Conservation (phyloP, 768 basidiomycete species). For the button mushroom (Agaricus bisporus) region DNA sequence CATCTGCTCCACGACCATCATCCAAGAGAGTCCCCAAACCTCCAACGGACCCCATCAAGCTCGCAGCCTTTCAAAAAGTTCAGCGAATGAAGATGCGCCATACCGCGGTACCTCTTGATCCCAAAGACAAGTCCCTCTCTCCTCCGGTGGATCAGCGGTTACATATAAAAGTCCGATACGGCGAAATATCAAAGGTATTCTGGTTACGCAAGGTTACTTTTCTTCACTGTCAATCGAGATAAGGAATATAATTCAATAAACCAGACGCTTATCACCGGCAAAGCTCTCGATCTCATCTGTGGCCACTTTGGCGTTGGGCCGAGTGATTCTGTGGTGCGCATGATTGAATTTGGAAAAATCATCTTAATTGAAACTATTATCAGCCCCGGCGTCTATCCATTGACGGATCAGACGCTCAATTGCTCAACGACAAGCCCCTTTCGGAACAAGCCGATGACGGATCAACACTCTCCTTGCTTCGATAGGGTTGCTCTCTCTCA, state of each 20-base stretch:
- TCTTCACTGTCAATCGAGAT: neutral
- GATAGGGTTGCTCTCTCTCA: neutral
- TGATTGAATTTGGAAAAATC: neutral
- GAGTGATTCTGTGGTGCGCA: conserved; percentile 13
- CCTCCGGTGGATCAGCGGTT: conserved; percentile 51
- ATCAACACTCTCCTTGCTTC: conserved; percentile 23
- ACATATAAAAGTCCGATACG: conserved; percentile 41
- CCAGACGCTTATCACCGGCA: conserved; percentile 55
- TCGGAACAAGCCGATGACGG: conserved; percentile 52
- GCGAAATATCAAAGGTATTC: conserved; percentile 37
- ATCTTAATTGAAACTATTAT: neutral
- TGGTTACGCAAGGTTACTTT: conserved; percentile 66
- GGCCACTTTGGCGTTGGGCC: conserved; percentile 24
- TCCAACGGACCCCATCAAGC: conserved; percentile 46
- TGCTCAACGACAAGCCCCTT: conserved; percentile 46
- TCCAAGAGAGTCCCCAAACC: conserved; percentile 20
- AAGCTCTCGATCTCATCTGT: conserved; percentile 52
- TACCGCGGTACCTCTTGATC: conserved; percentile 56
- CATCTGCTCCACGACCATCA: conserved; percentile 14
- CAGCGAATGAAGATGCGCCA: conserved; percentile 75
- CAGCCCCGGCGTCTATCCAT: conserved; percentile 39
- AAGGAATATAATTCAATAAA: neutral
- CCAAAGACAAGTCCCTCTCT: conserved; percentile 42
- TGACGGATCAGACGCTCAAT: conserved; percentile 17
- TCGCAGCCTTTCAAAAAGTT: conserved; percentile 49